phyloP scores from a whole-genome alignment of 2,329 filamentous ascomycete species.

The Plenodomus lindquistii region DNA sequence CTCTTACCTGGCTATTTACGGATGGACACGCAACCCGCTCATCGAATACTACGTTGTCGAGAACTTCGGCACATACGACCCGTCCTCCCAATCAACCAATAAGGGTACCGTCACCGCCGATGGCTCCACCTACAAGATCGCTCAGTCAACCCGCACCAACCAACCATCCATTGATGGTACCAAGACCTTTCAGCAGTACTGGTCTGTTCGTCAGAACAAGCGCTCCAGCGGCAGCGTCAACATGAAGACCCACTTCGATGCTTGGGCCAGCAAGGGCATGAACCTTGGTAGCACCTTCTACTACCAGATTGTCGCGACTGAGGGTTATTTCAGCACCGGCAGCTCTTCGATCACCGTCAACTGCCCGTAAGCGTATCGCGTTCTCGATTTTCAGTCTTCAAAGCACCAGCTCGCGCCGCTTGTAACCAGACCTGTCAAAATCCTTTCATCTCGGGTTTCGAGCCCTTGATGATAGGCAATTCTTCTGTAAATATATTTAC shows the following conservation, averaged over 20 bases:
- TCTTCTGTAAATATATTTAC: not conserved
- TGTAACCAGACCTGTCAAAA: no score
- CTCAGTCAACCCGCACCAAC: constrained; percentile 41
- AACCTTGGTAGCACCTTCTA: constrained; percentile 34
- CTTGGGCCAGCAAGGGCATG: constrained; percentile 40
- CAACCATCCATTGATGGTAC: constrained; percentile 56
- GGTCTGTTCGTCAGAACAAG: constrained; percentile 45
- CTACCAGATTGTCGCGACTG: constrained; percentile 56
- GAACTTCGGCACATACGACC: constrained; percentile 58
- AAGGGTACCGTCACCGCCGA: constrained; percentile 40
- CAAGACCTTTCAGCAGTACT: constrained; percentile 58
- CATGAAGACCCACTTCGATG: constrained; percentile 41
- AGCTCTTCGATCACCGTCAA: constrained; percentile 54
- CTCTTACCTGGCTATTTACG: constrained; percentile 60
- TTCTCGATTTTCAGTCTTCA: not conserved
- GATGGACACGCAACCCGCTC: constrained; percentile 59
- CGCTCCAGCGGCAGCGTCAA: constrained; percentile 36
- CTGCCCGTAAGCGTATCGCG: constrained; percentile 21
- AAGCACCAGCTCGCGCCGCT: not conserved
- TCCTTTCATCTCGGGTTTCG: no score
- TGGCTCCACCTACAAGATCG: constrained; percentile 39
- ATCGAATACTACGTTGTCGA: constrained; percentile 59
- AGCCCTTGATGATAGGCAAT: not conserved
- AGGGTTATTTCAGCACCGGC: constrained; percentile 55
- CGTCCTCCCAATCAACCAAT: constrained; percentile 48